Base-by-base conservation (phyloP, 2,329 filamentous ascomycete genomes). In the Aureobasidium sp. region DNA sequence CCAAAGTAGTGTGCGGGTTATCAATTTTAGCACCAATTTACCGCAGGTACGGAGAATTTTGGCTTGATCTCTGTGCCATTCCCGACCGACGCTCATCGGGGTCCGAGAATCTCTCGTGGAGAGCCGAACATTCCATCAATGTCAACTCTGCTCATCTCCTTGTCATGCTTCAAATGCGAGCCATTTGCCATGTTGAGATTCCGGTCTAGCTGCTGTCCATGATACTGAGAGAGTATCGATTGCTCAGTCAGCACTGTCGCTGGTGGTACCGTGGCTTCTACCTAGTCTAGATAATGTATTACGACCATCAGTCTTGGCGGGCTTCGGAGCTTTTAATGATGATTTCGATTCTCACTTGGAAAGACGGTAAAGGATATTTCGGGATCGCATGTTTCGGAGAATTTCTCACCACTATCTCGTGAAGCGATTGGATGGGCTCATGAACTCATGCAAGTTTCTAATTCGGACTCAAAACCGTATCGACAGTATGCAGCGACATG, bases 1-100 rank as follows among this genome's bases (percentile, higher is more conserved):
- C 29, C 53, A 29, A 26, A 37, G 42, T 58, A 58, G 55, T 58
- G 55, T 53, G 57, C 46, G 59, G 59, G 48, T 53, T 48, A 61
- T 34, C 53, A 53, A 52, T 47, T 61, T 61, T 61, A 61, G 59
- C 36, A 61, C 29, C 59, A 53, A 44, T 46, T 48, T 58, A 58
- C 42, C 55, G 42, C 55, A 48, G 41, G 42, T n/a, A 47, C 55
- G 55, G 55, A 58, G 55, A 58, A 47, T 58, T 58, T 58, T 58
- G 55, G 55, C 55, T 58, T 47, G 55, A 58, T 42, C 55, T 58
- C 32, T 48, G 44, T 48, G n/a, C 27, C 42, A 15, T 58, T 58
- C 55, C 55, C 55, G 53, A 57, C 53, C 53, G 53, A 57, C 29
- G 27, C 39, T 36, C 41, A 41, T 58, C 55, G 55, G 55, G 55